Evolutionary conservation across 805 yeast species (phyloP).

Genomic region (Wilhelminamyces savonicus): DNA sequence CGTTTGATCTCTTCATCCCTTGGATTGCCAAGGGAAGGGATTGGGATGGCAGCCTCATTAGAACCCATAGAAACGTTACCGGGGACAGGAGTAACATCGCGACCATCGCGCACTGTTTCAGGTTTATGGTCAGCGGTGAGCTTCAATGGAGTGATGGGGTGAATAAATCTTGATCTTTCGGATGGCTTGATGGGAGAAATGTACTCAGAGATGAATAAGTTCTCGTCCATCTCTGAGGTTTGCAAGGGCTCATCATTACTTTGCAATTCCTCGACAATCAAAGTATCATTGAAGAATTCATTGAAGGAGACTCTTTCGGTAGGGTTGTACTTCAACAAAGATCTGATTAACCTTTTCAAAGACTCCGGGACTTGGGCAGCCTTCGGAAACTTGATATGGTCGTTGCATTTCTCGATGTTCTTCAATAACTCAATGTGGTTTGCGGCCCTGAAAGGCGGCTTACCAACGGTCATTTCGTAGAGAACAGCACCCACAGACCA

Average conservation of each 20-base stretch:
- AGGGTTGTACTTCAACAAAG: conserved; percentile 77
- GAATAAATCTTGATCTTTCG: conserved; percentile 10
- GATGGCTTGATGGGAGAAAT: conserved; percentile 37
- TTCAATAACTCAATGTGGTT: conserved; percentile 87
- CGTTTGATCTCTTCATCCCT: conserved; percentile 40
- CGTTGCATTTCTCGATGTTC: conserved; percentile 78
- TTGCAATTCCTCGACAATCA: conserved; percentile 51
- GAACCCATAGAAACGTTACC: too few species aligned
- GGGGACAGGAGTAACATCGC: too few species aligned
- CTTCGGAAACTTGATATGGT: conserved; percentile 70
- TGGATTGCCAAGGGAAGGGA: too few species aligned
- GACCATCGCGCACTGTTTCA: too few species aligned
- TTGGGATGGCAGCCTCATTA: too few species aligned
- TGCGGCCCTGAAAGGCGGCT: conserved; percentile 90
- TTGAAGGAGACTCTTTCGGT: conserved; percentile 81
- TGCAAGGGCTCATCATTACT: conserved; percentile 54
- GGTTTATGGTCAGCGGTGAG: too few species aligned
- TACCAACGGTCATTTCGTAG: conserved; percentile 94
- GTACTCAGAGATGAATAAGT: conserved; percentile 81
- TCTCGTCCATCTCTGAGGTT: conserved; percentile 66
- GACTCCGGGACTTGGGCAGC: conserved; percentile 58
- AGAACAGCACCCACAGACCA: conserved; percentile 98
- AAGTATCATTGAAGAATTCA: conserved; percentile 76
- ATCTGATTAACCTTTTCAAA: conserved; percentile 64
- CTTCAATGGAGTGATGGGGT: conserved; percentile 7